A percentile compares a stretch with the other conserved stretches of the same genome.
Conservation (phyloP, 306 rosid genomes). For the Cucurbita moschata region DNA sequence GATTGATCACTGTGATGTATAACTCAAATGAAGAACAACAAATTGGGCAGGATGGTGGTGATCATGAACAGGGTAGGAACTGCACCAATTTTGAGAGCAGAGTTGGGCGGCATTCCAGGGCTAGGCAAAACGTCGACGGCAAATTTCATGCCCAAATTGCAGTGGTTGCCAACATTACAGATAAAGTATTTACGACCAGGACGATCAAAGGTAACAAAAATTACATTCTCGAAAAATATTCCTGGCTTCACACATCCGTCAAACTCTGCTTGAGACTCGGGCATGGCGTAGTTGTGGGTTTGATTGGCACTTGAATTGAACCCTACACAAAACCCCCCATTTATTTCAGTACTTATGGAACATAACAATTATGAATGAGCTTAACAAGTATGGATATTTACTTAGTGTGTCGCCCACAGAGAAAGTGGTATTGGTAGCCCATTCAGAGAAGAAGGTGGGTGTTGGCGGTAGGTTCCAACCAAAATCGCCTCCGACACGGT, state of each 20-base stretch:
- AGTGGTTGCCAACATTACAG: neutral
- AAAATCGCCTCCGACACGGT: neutral
- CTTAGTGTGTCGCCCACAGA: neutral
- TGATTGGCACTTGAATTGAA: neutral
- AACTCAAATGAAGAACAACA: neutral
- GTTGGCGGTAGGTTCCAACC: constrained; percentile 7
- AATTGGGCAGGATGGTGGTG: neutral
- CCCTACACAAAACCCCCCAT: neutral
- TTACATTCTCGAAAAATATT: neutral
- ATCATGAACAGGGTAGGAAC: neutral
- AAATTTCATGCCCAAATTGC: neutral
- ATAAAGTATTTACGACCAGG: neutral
- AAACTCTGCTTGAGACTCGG: neutral
- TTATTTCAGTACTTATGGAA: neutral
- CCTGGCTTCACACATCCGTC: neutral
- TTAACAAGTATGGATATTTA: neutral
- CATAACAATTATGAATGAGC: too few relatives aligned
- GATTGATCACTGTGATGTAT: too few relatives aligned
- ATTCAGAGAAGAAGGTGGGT: neutral
- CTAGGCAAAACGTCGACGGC: neutral
- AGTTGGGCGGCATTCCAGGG: neutral
- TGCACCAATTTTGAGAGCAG: neutral
- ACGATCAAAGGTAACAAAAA: neutral
- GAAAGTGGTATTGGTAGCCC: neutral
- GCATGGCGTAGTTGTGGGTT: neutral